Evolutionary conservation across 108 stramenopile genomes (phyloP).

Genomic region (Bacterosira constricta): DNA sequence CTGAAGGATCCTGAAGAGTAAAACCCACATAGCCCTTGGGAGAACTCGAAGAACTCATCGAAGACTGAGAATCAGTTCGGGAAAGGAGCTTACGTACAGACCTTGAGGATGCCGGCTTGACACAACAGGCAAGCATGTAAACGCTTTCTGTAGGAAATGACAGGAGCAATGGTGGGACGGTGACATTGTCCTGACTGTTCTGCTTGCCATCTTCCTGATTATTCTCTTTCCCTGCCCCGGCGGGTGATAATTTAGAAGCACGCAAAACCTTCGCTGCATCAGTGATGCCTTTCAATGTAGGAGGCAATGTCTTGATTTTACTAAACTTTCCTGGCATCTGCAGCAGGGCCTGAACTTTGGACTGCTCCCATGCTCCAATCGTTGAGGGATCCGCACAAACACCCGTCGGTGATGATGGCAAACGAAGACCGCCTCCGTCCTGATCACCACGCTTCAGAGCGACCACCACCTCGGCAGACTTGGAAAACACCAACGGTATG

Average conservation of each 20-base stretch:
- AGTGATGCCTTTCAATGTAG: neutral
- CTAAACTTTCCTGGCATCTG: neutral
- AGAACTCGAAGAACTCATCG: neutral
- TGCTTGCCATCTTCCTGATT: neutral
- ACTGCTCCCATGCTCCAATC: neutral
- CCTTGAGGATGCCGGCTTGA: constrained; percentile 12
- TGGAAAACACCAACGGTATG: neutral
- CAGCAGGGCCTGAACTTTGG: neutral
- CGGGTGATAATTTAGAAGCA: neutral
- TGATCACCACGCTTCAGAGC: too few relatives aligned
- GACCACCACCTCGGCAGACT: too few relatives aligned
- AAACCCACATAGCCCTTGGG: neutral
- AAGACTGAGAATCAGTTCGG: neutral
- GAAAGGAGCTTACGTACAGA: neutral
- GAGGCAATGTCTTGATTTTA: neutral
- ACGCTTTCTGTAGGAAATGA: constrained; percentile 22
- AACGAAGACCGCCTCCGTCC: neutral
- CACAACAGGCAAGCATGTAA: constrained; percentile 22
- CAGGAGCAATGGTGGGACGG: neutral
- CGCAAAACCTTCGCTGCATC: neutral
- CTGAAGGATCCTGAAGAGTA: neutral
- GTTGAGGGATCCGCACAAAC: neutral
- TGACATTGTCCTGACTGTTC: neutral
- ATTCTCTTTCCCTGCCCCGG: neutral
- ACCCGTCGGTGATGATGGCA: neutral